Conservation (phyloP, 2,329 filamentous ascomycete species). For the Colletotrichum sansevieriae region DNA sequence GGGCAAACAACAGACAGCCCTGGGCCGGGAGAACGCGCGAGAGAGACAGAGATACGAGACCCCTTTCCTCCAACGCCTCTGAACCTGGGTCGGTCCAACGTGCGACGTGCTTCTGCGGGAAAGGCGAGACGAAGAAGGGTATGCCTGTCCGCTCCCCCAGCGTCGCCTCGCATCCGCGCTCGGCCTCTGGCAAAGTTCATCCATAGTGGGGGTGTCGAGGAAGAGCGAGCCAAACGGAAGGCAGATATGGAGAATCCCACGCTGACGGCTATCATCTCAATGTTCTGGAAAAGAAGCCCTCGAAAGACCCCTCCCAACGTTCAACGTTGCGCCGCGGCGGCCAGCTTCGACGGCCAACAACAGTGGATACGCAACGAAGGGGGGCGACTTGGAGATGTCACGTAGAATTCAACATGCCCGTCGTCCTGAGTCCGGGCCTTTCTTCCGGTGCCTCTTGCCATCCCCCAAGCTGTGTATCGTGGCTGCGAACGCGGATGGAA, state of each 20-base stretch:
- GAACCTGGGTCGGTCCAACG: not conserved
- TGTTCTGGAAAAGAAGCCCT: conserved; percentile 30
- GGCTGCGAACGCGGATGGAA: conserved; percentile 7
- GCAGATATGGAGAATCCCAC: conserved; percentile 18
- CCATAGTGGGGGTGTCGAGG: conserved; percentile 13
- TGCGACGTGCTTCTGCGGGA: conserved; percentile 2
- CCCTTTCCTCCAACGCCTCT: not conserved
- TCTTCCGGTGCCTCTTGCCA: too few species aligned
- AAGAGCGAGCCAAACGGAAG: not conserved
- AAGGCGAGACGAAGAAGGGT: conserved; percentile 11
- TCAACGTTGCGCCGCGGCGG: conserved; percentile 20
- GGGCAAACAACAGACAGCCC: not conserved
- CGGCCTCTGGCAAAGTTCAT: conserved; percentile 28
- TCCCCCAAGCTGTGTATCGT: not conserved
- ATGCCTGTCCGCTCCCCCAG: not conserved
- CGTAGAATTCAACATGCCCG: conserved; percentile 10
- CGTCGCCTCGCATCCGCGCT: conserved; percentile 25
- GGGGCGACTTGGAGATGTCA: conserved; percentile 35
- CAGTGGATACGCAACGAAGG: conserved; percentile 19
- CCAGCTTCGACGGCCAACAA: conserved; percentile 16
- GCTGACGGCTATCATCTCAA: conserved; percentile 39
- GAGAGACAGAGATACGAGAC: not conserved
- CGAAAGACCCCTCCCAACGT: not conserved
- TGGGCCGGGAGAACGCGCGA: not conserved
- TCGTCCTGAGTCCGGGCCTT: conserved; percentile 17